Conservation (phyloP, 2,329 filamentous ascomycete species). For the Pseudohalonectria lignicola region DNA sequence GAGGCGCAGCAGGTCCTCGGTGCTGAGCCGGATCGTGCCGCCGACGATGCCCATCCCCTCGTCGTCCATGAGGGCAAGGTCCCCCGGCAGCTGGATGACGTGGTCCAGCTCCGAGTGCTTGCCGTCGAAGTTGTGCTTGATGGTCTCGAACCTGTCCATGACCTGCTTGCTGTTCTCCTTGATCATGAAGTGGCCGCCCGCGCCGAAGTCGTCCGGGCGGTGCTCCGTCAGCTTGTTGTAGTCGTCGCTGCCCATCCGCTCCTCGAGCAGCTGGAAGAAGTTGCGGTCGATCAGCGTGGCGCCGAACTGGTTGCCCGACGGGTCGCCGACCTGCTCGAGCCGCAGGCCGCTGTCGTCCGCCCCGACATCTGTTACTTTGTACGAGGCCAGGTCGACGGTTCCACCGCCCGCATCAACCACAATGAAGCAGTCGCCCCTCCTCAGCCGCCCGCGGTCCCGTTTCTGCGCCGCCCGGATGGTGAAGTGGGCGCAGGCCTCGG, state of each 20-base stretch:
- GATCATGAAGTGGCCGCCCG: constrained; percentile 13
- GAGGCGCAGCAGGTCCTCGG: constrained; percentile 10
- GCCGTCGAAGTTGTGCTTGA: constrained; percentile 14
- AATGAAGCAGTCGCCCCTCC: constrained; percentile 13
- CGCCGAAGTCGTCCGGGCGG: constrained; percentile 6
- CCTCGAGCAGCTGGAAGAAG: constrained; percentile 8
- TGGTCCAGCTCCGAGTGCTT: constrained; percentile 6
- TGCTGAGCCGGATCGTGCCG: constrained; percentile 6
- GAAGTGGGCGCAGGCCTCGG: constrained; percentile 10
- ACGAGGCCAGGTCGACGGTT: constrained; percentile 14
- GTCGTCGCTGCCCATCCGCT: constrained; percentile 9
- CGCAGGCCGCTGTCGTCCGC: constrained; percentile 10
- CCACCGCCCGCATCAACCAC: constrained; percentile 16
- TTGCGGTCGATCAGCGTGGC: constrained; percentile 13
- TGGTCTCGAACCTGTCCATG: constrained; percentile 11
- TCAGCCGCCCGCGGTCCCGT: constrained; percentile 8
- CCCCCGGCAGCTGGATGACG: constrained; percentile 8
- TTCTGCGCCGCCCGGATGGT: constrained; percentile 12
- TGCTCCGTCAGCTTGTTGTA: constrained; percentile 11
- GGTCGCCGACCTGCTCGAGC: constrained; percentile 9
- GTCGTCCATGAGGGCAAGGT: constrained; percentile 8
- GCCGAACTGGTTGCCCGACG: constrained; percentile 11
- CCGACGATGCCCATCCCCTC: constrained; percentile 7
- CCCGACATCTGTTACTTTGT: constrained; percentile 11
- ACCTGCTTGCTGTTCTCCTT: constrained; percentile 12